Base-by-base conservation (phyloP, 176 grass and related monocot genomes). In the Melocanna baccifera region DNA sequence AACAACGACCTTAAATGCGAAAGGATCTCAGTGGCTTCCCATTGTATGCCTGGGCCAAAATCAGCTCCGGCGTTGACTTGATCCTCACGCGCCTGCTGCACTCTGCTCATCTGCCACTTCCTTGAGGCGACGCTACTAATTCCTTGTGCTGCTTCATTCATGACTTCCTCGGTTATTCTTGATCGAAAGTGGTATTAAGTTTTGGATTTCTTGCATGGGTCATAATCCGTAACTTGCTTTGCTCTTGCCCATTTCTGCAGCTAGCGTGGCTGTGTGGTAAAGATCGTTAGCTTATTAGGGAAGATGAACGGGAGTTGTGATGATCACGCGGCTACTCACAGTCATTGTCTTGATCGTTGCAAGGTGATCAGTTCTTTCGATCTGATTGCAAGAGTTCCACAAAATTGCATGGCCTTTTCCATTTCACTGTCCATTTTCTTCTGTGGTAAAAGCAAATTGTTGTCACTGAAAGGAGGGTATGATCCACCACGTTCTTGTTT, bases 291-390 rank as follows among this genome's bases (percentile, higher is more conserved):
- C 40, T 66, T 45, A 7, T n/a, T 11, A 8, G 45, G 10, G 5
- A 55, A 55, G 62, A 85, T 85, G 83, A 67, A 9, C 46, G 19
- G 11, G 47, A 32, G 2, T 23, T 67, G 18, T 41, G 23, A 3
- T 5, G 6, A 9, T 32, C 46, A 68, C 1, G 18, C 32, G 12
- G 1, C 0, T 22, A 16, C 16, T 15, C 15, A 9, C 7, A 46
- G 36, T 9, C 47, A 32, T 48, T 62, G 22, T 30, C 23, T n/a
- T 15, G 12, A 7, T 30, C 64, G 32, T 67, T 75, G 5, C 23
- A 39, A 84, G 82, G 82, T 84, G 47, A 84, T 69, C 7, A 18
- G 29, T 13, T 84, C 15, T 23, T 84, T 75, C 59, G 0, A 1
- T 41, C 29, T 15, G 9, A 41, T 65, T 4, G 32, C 20, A 16